These are phyloP conservation scores for Helenozyma baotianmanensis DNA, from an alignment of 805 yeast species.

Conservation along the genomic window DNA sequence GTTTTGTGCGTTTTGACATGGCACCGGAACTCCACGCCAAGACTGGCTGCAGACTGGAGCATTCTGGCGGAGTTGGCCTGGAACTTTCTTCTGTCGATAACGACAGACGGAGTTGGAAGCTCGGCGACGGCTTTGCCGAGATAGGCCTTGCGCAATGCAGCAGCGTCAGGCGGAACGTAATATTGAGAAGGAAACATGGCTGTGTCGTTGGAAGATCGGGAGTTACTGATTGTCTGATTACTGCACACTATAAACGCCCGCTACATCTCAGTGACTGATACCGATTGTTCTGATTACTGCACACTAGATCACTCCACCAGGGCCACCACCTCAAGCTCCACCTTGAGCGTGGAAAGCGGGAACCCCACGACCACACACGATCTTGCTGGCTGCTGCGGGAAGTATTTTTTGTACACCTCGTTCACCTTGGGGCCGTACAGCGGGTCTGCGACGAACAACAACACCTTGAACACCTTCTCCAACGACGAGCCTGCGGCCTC, in stretches of 20 bases:
- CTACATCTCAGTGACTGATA: background rate
- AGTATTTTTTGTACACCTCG: conserved; percentile 41
- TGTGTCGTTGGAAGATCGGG: background rate
- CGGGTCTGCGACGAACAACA: conserved; percentile 44
- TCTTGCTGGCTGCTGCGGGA: conserved; percentile 50
- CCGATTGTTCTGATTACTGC: background rate
- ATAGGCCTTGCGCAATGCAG: conserved; percentile 16
- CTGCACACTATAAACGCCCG: no score
- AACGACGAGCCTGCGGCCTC: conserved; percentile 42
- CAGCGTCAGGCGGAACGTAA: conserved; percentile 19
- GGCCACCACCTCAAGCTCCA: conserved; percentile 51
- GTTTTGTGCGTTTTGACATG: conserved; percentile 78
- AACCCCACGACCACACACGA: conserved; percentile 48
- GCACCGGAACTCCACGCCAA: conserved; percentile 52
- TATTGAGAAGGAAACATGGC: conserved; percentile 8
- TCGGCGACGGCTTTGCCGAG: conserved; percentile 42
- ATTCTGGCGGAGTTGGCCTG: conserved; percentile 44
- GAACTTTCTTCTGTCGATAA: conserved; percentile 42
- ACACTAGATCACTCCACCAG: background rate
- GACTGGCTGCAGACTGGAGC: conserved; percentile 40
- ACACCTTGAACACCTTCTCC: conserved; percentile 45
- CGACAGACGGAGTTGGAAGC: conserved; percentile 58
- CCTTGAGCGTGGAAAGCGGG: conserved; percentile 46
- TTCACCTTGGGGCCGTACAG: conserved; percentile 41
- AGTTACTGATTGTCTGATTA: no score